phyloP scores from a whole-genome alignment of 176 grass and related monocot genomes.

The Oryza officinalis region DNA sequence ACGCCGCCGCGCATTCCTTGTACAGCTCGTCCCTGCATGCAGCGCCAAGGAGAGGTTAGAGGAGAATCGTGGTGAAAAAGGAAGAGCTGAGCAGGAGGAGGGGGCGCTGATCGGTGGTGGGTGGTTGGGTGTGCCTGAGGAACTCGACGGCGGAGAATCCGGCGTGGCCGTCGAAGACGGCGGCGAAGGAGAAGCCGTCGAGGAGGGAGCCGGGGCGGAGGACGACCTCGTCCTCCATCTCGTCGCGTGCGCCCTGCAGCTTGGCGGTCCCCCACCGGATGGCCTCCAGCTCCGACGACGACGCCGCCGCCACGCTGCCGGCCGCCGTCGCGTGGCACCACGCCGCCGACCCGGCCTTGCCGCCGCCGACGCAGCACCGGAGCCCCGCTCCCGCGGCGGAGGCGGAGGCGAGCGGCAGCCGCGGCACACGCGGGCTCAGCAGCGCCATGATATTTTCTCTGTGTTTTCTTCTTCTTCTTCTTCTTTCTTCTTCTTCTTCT shows the following conservation, averaged over 20 bases:
- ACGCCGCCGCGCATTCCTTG: slow-evolving; percentile 71
- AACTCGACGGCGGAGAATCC: slow-evolving; percentile 86
- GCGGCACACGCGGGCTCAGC: slow-evolving; percentile 69
- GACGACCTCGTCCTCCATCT: slow-evolving; percentile 96
- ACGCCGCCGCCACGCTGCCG: slow-evolving; percentile 51
- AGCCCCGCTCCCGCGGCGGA: neutral
- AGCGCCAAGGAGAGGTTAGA: neutral
- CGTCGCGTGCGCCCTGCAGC: slow-evolving; percentile 79
- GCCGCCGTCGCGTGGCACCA: slow-evolving; percentile 48
- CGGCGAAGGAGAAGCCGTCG: slow-evolving; percentile 90
- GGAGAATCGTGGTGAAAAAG: neutral
- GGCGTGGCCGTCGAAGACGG: slow-evolving; percentile 90
- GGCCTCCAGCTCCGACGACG: slow-evolving; percentile 48
- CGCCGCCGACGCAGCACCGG: slow-evolving; percentile 20
- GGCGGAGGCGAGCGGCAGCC: slow-evolving; percentile 51
- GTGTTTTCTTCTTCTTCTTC: neutral
- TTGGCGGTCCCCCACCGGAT: slow-evolving; percentile 86
- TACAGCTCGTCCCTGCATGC: slow-evolving; percentile 90
- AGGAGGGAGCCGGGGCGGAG: slow-evolving; percentile 52
- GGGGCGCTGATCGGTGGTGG: neutral
- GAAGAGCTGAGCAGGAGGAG: neutral
- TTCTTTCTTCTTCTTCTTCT: neutral
- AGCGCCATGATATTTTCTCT: slow-evolving; percentile 61
- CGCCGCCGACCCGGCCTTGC: neutral
- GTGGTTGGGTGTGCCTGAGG: slow-evolving; percentile 55